These are phyloP conservation scores for Globisporangium middletonii DNA, from an alignment of 352 stramenopile genomes.

Conservation along the genomic window DNA sequence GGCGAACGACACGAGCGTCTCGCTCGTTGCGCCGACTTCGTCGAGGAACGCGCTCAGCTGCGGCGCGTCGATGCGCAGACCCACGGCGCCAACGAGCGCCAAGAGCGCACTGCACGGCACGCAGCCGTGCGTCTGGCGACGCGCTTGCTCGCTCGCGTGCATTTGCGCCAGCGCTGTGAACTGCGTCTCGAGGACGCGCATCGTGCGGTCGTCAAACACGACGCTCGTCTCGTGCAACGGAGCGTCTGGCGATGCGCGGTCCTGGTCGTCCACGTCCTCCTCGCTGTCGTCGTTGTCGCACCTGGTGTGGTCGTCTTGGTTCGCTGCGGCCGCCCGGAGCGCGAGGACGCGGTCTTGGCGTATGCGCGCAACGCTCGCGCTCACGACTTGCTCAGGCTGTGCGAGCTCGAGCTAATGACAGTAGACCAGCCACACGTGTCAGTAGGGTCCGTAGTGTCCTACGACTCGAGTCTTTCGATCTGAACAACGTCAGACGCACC, in stretches of 20 bases:
- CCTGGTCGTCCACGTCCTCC: conserved; percentile 1
- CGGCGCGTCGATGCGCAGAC: conserved; percentile 28
- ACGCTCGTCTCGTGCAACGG: conserved; percentile 21
- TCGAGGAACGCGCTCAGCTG: conserved; percentile 52
- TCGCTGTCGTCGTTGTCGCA: conserved; percentile 5
- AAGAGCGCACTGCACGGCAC: conserved; percentile 46
- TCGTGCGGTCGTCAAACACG: conserved; percentile 56
- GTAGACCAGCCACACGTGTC: neutral
- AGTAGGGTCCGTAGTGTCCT: too few species aligned
- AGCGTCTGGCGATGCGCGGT: conserved; percentile 4
- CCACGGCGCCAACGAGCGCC: conserved; percentile 35
- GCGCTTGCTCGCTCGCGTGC: conserved; percentile 12
- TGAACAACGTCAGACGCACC: conserved; percentile 15
- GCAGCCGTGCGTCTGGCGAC: conserved; percentile 29
- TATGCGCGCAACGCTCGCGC: conserved; percentile 61
- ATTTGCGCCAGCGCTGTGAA: conserved; percentile 35
- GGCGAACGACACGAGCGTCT: conserved; percentile 74
- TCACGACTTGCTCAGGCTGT: conserved; percentile 65
- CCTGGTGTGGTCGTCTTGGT: conserved; percentile 3
- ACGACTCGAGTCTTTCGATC: neutral
- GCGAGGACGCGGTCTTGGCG: conserved; percentile 58
- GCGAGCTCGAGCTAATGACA: conserved; percentile 53
- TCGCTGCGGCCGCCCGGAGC: conserved; percentile 20
- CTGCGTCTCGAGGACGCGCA: conserved; percentile 47
- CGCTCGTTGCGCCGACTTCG: conserved; percentile 59